Evolutionary conservation across 768 basidiomycete genomes (phyloP), one percentile per base, ranked within the genome.

Genomic region (Coprinopsis cinerea): DNA sequence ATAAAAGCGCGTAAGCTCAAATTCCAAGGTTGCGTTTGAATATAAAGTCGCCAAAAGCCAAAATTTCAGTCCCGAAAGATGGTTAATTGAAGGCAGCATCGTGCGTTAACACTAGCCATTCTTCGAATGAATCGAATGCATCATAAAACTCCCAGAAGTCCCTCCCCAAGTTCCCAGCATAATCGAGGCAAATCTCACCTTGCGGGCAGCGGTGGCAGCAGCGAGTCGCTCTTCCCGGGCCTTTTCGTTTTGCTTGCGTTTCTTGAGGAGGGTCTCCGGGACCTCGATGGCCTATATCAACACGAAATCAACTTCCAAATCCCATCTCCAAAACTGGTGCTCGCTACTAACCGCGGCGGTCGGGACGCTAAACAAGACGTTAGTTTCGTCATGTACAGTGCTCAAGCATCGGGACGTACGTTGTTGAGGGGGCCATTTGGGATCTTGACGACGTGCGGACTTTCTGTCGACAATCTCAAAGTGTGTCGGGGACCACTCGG

Each of bases 261-360:
- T 97, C 83, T 96, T 97, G 77, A 97, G 91, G 77, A 97, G 85
- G 66, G 94, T 97, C 85, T 96, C 94, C 69, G 94, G 94, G 74
- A 95, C 94, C 82, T 94, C 88, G 68, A 96, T 84, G 65, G 84
- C 82, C 89, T 92, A 61, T 54, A 53, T 45, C 48, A 43, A 49
- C 59, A 45, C 54, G 57, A 60, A 58, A 57, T 57, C 41, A 55
- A 20, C 51, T 35, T 44, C n/a, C n/a, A n/a, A n/a, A n/a, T n/a
- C n/a, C n/a, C n/a, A n/a, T n/a, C n/a, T n/a, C n/a, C n/a, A n/a
- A n/a, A n/a, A n/a, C n/a, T n/a, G n/a, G n/a, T n/a, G n/a, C n/a
- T 20, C 35, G 45, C 44, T 55, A 70, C 75, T 70, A 57, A 79
- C 77, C 70, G 76, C 75, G 71, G 76, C 77, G 67, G 71, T 76